Base-by-base conservation (phyloP, 2,329 filamentous ascomycete genomes). In the Penicillium concentricum region DNA sequence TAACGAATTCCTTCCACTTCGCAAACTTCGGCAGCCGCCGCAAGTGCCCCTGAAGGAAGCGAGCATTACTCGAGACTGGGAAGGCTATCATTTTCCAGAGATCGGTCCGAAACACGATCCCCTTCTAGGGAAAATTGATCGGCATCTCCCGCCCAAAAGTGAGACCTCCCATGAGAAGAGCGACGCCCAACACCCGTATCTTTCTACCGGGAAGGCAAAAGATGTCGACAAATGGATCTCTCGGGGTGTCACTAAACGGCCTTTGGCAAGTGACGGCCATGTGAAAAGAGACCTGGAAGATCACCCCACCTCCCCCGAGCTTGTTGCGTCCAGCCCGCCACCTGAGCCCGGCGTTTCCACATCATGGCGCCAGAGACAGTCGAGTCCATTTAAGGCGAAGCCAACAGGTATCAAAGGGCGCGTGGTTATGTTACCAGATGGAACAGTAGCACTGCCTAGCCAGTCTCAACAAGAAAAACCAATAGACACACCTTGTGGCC, bases 201-300 rank as follows among this genome's bases (percentile, higher is more conserved):
- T 49, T 5, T 54, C 52, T 20, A 13, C 46, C 10, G 22, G 16
- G 2, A 49, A 55, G 30, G 45, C 24, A 13, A 42, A 51, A 18
- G 28, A 43, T 13, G 52, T 50, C 13, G 30, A 51, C n/a, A 37
- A 35, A 24, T 55, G 45, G 52, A 50, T 50, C 22, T 42, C 52
- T 15, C 20, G 26, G 4, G 37, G 16, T 43, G 15, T n/a, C 4
- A 1, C 2, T 18, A 43, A 45, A 45, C 16, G 30, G 16, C 16
- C 28, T 8, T 20, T 44, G 16, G 16, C 20, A 18, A 9, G 8
- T 8, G n/a, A 38, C 6, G 7, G 9, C 6, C 22, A 28, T 47
- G 5, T 4, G 16, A 28, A 26, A 28, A 0, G 3, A 7, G 3
- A 20, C 16, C 16, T 15, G n/a, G 16, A 16, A 18, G 37, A 43